A percentile compares a stretch with the other conserved stretches of the same genome.
These are phyloP conservation scores for Cryptococcus sp. DNA, from an alignment of 1,284 basidiomycete genomes.

Conservation along the genomic window DNA sequence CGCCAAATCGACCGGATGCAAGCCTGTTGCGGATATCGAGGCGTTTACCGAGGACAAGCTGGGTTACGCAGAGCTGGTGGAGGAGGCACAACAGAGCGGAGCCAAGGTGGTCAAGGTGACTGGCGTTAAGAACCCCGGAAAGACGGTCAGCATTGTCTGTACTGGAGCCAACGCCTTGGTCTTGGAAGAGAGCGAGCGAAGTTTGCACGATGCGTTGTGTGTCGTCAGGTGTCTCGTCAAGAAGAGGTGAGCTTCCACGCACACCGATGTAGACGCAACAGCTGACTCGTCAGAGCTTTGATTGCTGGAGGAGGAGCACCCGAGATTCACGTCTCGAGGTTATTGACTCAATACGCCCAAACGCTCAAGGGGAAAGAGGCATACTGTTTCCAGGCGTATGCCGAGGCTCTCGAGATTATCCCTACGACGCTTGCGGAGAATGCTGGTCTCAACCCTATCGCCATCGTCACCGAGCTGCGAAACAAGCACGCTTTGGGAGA, in stretches of 20 bases:
- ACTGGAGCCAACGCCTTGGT: slow-evolving; percentile 93
- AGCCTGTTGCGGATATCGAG: slow-evolving; percentile 96
- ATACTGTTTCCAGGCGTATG: slow-evolving; percentile 98
- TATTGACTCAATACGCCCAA: slow-evolving; percentile 85
- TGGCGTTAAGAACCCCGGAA: slow-evolving; percentile 90
- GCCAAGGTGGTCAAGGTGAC: slow-evolving; percentile 92
- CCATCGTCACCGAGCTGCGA: slow-evolving; percentile 94
- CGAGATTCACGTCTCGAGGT: slow-evolving; percentile 95
- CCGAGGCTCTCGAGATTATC: slow-evolving; percentile 96
- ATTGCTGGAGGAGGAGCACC: slow-evolving; percentile 97
- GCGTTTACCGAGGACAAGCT: slow-evolving; percentile 99
- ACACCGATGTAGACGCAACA: neutral
- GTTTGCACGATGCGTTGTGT: slow-evolving; percentile 95
- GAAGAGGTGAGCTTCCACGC: slow-evolving; percentile 67
- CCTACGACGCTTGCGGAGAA: slow-evolving; percentile 98
- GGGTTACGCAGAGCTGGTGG: slow-evolving; percentile 90
- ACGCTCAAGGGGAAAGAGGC: slow-evolving; percentile 97
- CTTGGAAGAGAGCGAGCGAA: slow-evolving; percentile 94
- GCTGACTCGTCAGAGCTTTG: slow-evolving; percentile 60
- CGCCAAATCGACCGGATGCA: slow-evolving; percentile 88
- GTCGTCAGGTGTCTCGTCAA: slow-evolving; percentile 98
- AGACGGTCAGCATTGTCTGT: slow-evolving; percentile 91
- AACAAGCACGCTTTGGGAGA: slow-evolving; percentile 96
- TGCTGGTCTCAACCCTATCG: slow-evolving; percentile 95
- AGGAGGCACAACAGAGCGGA: slow-evolving; percentile 79